phyloP scores from a whole-genome alignment of 2,329 filamentous ascomycete species.

The Penicillium sp. region DNA sequence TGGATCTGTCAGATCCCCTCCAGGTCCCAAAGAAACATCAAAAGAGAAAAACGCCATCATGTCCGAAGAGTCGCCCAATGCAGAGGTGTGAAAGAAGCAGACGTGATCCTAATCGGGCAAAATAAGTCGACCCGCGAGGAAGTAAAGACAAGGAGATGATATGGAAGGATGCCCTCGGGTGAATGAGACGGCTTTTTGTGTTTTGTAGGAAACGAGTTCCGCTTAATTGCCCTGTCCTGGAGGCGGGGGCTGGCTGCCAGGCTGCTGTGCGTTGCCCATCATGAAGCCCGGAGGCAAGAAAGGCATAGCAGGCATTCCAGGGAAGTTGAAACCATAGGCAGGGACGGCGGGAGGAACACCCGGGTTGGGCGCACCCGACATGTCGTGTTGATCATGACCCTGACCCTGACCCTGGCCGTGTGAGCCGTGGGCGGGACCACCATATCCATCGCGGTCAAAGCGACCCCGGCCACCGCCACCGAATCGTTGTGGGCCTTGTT shows the following conservation, averaged over 20 bases:
- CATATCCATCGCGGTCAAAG: constrained; percentile 31
- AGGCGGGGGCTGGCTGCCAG: constrained; percentile 33
- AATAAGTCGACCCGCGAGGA: not conserved
- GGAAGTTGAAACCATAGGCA: constrained; percentile 50
- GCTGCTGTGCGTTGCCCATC: constrained; percentile 34
- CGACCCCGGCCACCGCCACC: constrained; percentile 22
- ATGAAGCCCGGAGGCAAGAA: constrained; percentile 46
- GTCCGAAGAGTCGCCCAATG: too few relatives aligned
- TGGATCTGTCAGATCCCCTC: too few relatives aligned
- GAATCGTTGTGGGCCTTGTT: constrained; percentile 18
- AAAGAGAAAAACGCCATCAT: too few relatives aligned
- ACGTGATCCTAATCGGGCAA: too few relatives aligned
- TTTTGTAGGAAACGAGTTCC: constrained; percentile 2
- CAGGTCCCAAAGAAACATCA: too few relatives aligned
- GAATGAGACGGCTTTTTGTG: too few relatives aligned
- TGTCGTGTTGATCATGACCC: constrained; percentile 32
- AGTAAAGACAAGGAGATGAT: too few relatives aligned
- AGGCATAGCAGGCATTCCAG: constrained; percentile 46
- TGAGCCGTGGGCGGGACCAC: constrained; percentile 15
- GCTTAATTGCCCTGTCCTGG: constrained; percentile 31
- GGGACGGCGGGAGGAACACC: constrained; percentile 51
- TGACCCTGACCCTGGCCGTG: constrained; percentile 23
- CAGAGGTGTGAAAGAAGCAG: not conserved
- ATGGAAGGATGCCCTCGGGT: too few relatives aligned
- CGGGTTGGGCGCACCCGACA: constrained; percentile 38